These are phyloP conservation scores for Raffaelea ambrosiae DNA, from an alignment of 2,329 filamentous ascomycete genomes.

Conservation along the genomic window DNA sequence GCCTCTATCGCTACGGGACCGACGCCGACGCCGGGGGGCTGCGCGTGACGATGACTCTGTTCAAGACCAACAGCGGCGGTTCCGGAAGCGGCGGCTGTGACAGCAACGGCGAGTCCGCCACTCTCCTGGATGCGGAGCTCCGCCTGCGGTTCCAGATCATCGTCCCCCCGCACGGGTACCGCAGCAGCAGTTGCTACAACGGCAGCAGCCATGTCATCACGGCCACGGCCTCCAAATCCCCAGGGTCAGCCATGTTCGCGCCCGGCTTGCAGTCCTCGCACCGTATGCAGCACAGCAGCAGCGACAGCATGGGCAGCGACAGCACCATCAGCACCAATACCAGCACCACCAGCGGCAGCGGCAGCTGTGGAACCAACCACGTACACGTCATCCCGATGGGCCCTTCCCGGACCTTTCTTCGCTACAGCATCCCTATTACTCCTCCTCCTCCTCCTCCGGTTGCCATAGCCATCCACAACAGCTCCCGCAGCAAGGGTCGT, in stretches of 20 bases:
- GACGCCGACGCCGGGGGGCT: constrained; percentile 10
- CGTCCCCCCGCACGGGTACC: neutral
- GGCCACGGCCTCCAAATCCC: too few species aligned
- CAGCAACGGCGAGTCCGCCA: neutral
- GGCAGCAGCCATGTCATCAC: too few species aligned
- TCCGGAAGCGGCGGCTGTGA: neutral
- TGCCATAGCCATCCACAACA: neutral
- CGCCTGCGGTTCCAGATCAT: constrained; percentile 11
- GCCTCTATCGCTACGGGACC: constrained; percentile 12
- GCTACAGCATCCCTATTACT: too few species aligned
- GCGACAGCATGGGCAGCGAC: neutral
- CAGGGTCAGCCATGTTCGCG: too few species aligned
- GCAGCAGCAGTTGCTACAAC: neutral
- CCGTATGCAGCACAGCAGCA: too few species aligned
- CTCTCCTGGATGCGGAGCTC: neutral
- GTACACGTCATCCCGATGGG: too few species aligned
- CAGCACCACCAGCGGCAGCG: neutral
- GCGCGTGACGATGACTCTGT: constrained; percentile 14
- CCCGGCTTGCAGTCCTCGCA: too few species aligned
- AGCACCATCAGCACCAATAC: neutral
- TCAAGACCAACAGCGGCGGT: neutral
- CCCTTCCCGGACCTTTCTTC: too few species aligned
- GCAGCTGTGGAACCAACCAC: neutral
- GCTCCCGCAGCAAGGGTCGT: neutral
- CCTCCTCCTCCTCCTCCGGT: too few species aligned